Base-by-base conservation (phyloP, 352 stramenopile genomes). In the Phytophthora fragariae region DNA sequence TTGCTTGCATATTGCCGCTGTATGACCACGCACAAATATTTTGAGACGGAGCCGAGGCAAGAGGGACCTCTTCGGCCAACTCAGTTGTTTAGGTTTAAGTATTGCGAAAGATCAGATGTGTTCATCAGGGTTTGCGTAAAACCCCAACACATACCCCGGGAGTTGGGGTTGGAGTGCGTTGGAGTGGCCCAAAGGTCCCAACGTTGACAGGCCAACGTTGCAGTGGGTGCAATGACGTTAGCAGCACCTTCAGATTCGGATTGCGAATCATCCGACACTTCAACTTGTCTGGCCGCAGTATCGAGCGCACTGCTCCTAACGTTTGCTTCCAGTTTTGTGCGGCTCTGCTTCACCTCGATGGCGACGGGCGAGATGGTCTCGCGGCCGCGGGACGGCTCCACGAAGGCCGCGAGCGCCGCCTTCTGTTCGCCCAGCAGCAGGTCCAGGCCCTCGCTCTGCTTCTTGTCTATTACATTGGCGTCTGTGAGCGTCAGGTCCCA, bases 221-320 rank as follows among this genome's bases (percentile, higher is more conserved):
- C 37, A 6, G 37, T 44, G 37, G 37, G 11, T 15, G 35, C n/a
- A 27, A 27, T 49, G 24, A 61, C 56, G 11, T 15, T 17, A 12
- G 39, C 11, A 33, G 49, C 63, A 6, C 55, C 59, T 2, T 83
- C 47, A 0, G 70, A 72, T n/a, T 81, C 76, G 2, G 65, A 58
- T 62, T 74, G 70, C 10, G 76, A 79, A 59, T 83, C 76, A 61
- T 83, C 73, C 19, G 62, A 74, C 2, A 73, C 58, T 62, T 65
- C 29, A 29, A 76, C 65, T 54, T 77, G 65, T 4, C 64, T 44
- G 11, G 64, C 35, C 3, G 47, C 57, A 52, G 24, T 33, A 11
- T 55, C 33, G 3, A 76, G 19, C 5, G 41, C 57, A 53, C 44
- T 68, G 39, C 24, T 33, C 44, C 61, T 44, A 44, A 44, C 65